These are phyloP conservation scores for Arthrobotrys conoides DNA, from an alignment of 2,329 filamentous ascomycete genomes.

Conservation along the genomic window DNA sequence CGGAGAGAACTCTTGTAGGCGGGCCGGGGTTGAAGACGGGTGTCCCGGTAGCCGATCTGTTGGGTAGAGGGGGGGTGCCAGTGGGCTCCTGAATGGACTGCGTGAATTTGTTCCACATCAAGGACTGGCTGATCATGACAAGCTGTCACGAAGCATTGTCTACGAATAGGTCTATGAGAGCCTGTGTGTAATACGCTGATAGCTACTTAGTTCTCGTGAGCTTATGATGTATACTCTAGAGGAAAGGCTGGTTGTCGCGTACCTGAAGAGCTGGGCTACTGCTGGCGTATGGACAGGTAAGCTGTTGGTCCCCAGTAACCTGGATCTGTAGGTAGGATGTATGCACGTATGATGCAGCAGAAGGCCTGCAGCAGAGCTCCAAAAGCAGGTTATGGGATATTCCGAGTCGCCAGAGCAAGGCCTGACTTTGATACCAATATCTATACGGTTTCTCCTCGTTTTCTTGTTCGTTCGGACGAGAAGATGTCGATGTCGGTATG, in stretches of 20 bases:
- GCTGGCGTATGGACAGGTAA: slow-evolving; percentile 41
- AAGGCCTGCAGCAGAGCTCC: neutral
- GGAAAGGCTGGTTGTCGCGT: slow-evolving; percentile 1
- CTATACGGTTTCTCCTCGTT: neutral
- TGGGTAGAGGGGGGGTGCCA: slow-evolving; percentile 53
- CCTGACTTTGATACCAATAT: neutral
- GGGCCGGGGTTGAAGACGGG: slow-evolving; percentile 34
- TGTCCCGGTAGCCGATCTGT: slow-evolving; percentile 37
- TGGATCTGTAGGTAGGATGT: neutral
- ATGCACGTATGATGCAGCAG: slow-evolving; percentile 12
- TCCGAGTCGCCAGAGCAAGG: slow-evolving; percentile 4
- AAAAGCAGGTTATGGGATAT: slow-evolving; percentile 6
- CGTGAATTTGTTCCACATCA: slow-evolving; percentile 62
- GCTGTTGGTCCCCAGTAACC: slow-evolving; percentile 15
- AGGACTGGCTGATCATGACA: slow-evolving; percentile 57
- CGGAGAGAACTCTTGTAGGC: slow-evolving; percentile 53
- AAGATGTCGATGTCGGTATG: slow-evolving; percentile 4
- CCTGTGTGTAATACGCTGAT: neutral
- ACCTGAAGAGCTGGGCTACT: slow-evolving; percentile 10
- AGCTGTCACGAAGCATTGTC: slow-evolving; percentile 59
- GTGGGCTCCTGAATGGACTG: slow-evolving; percentile 57
- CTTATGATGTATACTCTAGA: neutral
- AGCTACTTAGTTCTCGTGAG: neutral
- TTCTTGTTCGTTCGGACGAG: neutral
- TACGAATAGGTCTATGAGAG: slow-evolving; percentile 10